phyloP scores from a whole-genome alignment of 1,139 yeast genomes.

The Meyerozyma smithsonii region DNA sequence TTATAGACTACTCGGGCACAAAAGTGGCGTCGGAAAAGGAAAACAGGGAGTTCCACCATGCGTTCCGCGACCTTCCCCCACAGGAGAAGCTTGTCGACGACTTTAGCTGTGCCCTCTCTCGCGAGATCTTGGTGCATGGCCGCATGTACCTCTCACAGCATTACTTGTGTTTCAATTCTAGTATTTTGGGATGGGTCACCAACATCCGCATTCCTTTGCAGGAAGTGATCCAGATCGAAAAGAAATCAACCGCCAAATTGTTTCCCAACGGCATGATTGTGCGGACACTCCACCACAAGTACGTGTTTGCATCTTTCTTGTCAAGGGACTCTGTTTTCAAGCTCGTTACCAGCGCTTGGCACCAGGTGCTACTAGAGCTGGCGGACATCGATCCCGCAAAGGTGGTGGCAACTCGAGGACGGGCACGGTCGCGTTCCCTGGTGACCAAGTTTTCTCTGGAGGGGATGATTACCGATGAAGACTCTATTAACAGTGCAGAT shows the following conservation, averaged over 20 bases:
- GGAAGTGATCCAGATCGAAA: conserved; percentile 68
- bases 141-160: conserved; percentile 58
- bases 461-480: not conserved
- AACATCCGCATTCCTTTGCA: conserved; percentile 60
- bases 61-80: conserved; percentile 52
- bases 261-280: conserved; percentile 64
- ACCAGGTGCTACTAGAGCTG: conserved; percentile 29
- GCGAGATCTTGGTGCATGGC: conserved; percentile 71
- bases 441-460: not conserved
- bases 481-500: conserved; percentile 13
- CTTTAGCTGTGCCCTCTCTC: conserved; percentile 66
- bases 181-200: conserved; percentile 72
- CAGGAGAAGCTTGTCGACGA: conserved; percentile 58
- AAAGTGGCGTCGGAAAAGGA: conserved; percentile 38
- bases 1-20: conserved; percentile 20
- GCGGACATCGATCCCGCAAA: conserved; percentile 19
- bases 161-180: conserved; percentile 64
- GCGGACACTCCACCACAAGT: conserved; percentile 65
- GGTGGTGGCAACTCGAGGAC: conserved; percentile 6
- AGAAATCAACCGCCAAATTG: conserved; percentile 14
- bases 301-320: conserved; percentile 67
- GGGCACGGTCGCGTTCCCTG: not conserved
- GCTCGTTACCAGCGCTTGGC: conserved; percentile 61
- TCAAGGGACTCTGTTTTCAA: conserved; percentile 64
- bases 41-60: conserved; percentile 58